Percentiles rank a stretch among this genome's conserved stretches.
phyloP scores from a whole-genome alignment of 768 basidiomycete genomes.

The Collybia nuda region DNA sequence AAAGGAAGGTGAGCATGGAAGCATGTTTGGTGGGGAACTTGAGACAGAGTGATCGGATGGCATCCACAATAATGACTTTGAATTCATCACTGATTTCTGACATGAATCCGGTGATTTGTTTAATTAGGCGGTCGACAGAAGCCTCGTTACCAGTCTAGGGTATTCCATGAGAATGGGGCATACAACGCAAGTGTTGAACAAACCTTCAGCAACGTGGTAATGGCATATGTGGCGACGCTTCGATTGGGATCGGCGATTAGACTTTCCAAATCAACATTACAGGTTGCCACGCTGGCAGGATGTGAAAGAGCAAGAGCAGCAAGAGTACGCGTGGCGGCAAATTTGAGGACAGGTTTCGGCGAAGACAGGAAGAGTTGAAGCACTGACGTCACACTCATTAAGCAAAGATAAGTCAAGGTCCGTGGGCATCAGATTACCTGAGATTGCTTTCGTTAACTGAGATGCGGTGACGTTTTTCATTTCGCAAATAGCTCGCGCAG shows the following conservation, averaged over 20 bases:
- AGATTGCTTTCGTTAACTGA: slow-evolving; percentile 85
- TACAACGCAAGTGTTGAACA: slow-evolving; percentile 8
- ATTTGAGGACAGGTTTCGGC: slow-evolving; percentile 92
- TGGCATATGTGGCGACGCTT: slow-evolving; percentile 97
- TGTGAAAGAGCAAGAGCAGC: slow-evolving; percentile 86
- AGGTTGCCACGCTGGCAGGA: slow-evolving; percentile 82
- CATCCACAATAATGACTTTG: slow-evolving; percentile 99
- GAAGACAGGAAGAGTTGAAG: slow-evolving; percentile 95
- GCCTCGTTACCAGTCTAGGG: slow-evolving; percentile 95
- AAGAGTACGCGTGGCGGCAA: slow-evolving; percentile 95
- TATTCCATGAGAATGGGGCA: slow-evolving; percentile 3
- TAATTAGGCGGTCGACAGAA: slow-evolving; percentile 98
- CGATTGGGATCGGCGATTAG: slow-evolving; percentile 95
- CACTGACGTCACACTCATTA: slow-evolving; percentile 44
- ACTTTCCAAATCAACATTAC: slow-evolving; percentile 96
- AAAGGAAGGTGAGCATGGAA: slow-evolving; percentile 96
- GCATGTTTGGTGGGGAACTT: slow-evolving; percentile 98
- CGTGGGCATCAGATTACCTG: slow-evolving; percentile 57
- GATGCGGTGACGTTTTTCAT: slow-evolving; percentile 79
- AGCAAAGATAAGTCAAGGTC: slow-evolving; percentile 1
- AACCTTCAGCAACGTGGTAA: slow-evolving; percentile 96
- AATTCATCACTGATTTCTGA: slow-evolving; percentile 99
- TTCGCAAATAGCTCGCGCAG: slow-evolving; percentile 95
- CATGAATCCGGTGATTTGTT: slow-evolving; percentile 99
- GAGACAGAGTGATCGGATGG: slow-evolving; percentile 96